A percentile compares a stretch with the other conserved stretches of the same genome.
phyloP scores from a whole-genome alignment of 768 basidiomycete species.

The Rhizopogon vulgaris region DNA sequence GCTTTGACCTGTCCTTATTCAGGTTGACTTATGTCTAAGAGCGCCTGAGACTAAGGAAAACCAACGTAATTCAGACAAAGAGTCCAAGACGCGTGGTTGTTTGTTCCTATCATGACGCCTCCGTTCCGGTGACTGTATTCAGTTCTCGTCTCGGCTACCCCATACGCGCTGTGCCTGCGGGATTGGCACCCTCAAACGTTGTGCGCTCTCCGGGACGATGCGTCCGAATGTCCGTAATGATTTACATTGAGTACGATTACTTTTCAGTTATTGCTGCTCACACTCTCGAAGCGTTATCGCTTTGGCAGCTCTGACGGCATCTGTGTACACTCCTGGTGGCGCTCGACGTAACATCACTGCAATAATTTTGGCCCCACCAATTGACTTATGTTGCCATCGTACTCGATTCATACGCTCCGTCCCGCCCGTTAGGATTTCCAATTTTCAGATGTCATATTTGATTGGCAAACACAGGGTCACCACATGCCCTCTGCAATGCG shows the following conservation, averaged over 20 bases:
- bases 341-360: constrained; percentile 1
- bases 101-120: constrained; percentile 13
- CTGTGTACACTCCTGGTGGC: no score
- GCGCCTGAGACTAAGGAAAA: neutral
- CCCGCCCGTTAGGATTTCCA: neutral
- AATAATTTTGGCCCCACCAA: neutral
- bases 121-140: neutral
- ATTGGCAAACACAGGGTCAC: neutral
- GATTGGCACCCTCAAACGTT: constrained; percentile 1
- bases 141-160: neutral
- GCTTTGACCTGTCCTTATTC: neutral
- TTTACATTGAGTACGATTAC: neutral
- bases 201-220: neutral
- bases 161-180: neutral
- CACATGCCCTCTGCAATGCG: constrained; percentile 2
- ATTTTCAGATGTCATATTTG: neutral
- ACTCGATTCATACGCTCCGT: neutral
- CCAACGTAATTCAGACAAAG: neutral
- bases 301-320: neutral
- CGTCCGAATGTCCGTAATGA: neutral
- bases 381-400: neutral
- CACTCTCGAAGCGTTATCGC: neutral
- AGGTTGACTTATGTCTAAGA: neutral
- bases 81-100: constrained; percentile 20
- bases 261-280: neutral